Conservation (phyloP, 2,329 filamentous ascomycete species). For the Chaetomiaceae sp. region DNA sequence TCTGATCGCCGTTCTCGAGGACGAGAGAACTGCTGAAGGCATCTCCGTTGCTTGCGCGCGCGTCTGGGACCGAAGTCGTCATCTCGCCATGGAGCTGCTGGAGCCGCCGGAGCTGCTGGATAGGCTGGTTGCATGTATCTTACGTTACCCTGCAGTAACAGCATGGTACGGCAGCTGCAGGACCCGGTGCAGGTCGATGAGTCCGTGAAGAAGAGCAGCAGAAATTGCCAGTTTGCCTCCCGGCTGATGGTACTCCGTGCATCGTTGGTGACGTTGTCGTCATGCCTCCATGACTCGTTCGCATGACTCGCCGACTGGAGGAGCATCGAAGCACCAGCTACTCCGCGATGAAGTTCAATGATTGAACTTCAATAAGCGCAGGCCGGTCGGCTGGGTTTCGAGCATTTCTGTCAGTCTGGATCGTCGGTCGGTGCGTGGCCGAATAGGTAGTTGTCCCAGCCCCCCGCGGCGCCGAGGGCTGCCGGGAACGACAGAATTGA, state of each 20-base stretch:
- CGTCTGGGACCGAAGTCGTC: not conserved
- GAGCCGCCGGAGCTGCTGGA: conserved; percentile 16
- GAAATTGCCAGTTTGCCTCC: not conserved
- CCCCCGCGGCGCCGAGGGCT: too few relatives aligned
- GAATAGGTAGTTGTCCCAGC: too few relatives aligned
- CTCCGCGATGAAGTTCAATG: too few relatives aligned
- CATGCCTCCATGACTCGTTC: not conserved
- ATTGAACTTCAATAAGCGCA: too few relatives aligned
- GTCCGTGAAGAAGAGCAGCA: not conserved
- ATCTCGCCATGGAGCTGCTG: conserved; percentile 11
- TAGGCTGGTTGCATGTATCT: conserved; percentile 17
- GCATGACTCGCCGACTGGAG: too few relatives aligned
- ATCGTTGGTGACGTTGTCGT: not conserved
- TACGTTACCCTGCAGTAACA: conserved; percentile 10
- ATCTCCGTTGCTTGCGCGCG: not conserved
- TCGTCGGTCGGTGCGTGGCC: too few relatives aligned
- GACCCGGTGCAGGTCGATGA: conserved; percentile 8
- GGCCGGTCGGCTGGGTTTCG: too few relatives aligned
- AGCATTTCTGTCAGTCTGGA: too few relatives aligned
- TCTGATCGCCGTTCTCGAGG: not conserved
- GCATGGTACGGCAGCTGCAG: conserved; percentile 14
- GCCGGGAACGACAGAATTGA: too few relatives aligned
- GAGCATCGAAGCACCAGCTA: too few relatives aligned
- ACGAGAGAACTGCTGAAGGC: not conserved
- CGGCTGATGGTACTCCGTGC: not conserved